Conservation (phyloP, 2,329 filamentous ascomycete species). For the Cryphonectria nitschkei region DNA sequence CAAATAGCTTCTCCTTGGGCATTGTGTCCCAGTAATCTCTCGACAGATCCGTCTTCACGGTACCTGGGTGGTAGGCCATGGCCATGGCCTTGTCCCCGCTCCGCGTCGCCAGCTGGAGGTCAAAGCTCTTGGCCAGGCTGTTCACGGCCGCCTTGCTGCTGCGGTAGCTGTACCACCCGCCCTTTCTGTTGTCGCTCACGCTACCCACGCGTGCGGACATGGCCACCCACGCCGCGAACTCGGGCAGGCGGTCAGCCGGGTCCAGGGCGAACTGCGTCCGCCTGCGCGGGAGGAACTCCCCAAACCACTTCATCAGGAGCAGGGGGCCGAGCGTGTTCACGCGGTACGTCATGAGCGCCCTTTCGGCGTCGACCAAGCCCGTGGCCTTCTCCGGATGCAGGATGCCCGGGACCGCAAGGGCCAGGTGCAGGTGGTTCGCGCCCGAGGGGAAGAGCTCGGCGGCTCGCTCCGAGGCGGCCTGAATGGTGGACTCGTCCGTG, state of each 20-base stretch:
- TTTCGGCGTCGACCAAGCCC: conserved; percentile 61
- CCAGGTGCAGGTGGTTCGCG: conserved; percentile 66
- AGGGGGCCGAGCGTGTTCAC: conserved; percentile 77
- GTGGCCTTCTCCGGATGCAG: conserved; percentile 75
- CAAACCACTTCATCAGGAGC: conserved; percentile 77
- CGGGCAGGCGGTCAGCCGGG: conserved; percentile 42
- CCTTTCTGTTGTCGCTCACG: conserved; percentile 70
- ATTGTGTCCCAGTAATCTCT: conserved; percentile 72
- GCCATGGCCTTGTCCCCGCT: conserved; percentile 67
- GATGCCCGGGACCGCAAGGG: conserved; percentile 71
- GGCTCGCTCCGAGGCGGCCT: conserved; percentile 56
- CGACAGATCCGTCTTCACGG: conserved; percentile 75
- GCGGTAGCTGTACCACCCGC: conserved; percentile 84
- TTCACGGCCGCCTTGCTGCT: conserved; percentile 76
- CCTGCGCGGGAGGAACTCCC: conserved; percentile 67
- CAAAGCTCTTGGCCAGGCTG: conserved; percentile 71
- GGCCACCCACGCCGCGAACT: conserved; percentile 67
- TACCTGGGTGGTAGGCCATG: conserved; percentile 77
- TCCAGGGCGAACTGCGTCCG: conserved; percentile 37
- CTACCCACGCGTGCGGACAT: conserved; percentile 81
- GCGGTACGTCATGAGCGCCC: conserved; percentile 69
- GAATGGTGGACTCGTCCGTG: conserved; percentile 65
- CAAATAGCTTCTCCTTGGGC: conserved; percentile 65
- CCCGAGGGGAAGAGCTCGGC: conserved; percentile 54
- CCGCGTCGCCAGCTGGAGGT: conserved; percentile 63